Percentiles rank a stretch among this genome's conserved stretches.
These are phyloP conservation scores for Corylus heterophylla DNA, from an alignment of 306 rosid genomes.

Conservation along the genomic window DNA sequence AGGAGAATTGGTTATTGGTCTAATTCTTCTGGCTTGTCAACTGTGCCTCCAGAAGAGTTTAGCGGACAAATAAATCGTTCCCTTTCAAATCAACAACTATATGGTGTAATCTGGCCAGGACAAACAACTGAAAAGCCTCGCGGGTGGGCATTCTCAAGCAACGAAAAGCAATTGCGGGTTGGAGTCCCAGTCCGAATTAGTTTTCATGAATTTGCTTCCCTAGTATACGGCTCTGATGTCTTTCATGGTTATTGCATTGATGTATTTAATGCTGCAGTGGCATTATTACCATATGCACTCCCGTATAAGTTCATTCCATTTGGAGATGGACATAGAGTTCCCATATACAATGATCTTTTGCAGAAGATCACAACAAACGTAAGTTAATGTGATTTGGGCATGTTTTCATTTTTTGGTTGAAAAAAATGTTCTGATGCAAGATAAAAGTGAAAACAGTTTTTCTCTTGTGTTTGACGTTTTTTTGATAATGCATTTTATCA, in stretches of 20 bases:
- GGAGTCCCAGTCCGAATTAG: constrained; percentile 69
- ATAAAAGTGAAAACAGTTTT: too few relatives aligned
- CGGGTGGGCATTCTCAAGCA: constrained; percentile 93
- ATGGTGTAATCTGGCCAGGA: constrained; percentile 82
- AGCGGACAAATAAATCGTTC: constrained; percentile 43
- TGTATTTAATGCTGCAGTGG: constrained; percentile 38
- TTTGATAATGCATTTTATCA: neutral
- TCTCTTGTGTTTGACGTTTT: neutral
- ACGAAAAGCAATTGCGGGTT: constrained; percentile 68
- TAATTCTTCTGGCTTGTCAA: constrained; percentile 72
- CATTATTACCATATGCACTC: constrained; percentile 27
- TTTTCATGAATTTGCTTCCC: constrained; percentile 60
- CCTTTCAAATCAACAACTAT: constrained; percentile 40
- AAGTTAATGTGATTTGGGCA: neutral
- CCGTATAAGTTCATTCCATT: constrained; percentile 28
- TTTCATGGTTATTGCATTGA: constrained; percentile 77
- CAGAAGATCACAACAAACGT: constrained; percentile 43
- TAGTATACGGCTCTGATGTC: constrained; percentile 46
- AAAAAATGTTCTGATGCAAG: constrained; percentile 1
- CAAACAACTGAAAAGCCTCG: constrained; percentile 67
- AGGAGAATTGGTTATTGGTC: constrained; percentile 90
- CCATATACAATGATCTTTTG: constrained; percentile 26
- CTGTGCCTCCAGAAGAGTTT: constrained; percentile 57
- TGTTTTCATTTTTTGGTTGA: neutral
- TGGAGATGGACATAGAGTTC: constrained; percentile 36